phyloP scores from a whole-genome alignment of 306 rosid species.

The Acacia crassicarpa region DNA sequence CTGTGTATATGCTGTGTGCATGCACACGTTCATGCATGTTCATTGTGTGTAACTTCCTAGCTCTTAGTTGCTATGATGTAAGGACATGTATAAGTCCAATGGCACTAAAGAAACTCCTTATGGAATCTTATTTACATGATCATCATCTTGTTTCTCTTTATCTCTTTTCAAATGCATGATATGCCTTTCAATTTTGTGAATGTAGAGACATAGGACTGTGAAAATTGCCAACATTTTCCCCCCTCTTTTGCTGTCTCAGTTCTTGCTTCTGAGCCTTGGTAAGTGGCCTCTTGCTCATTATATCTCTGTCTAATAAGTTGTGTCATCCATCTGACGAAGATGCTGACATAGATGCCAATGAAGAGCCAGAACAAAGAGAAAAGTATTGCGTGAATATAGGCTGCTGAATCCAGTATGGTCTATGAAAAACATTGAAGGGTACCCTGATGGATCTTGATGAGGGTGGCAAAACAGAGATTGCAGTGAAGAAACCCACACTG shows the following conservation, averaged over 20 bases:
- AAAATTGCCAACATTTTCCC: neutral
- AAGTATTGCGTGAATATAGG: neutral
- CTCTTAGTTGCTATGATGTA: no score
- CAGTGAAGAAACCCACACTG: neutral
- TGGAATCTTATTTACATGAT: no score
- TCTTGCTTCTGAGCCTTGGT: neutral
- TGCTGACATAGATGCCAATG: neutral
- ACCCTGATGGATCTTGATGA: neutral
- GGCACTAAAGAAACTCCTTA: no score
- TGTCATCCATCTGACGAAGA: neutral
- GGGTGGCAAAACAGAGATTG: neutral
- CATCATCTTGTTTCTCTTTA: neutral
- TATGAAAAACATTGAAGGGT: neutral
- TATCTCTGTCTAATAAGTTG: neutral
- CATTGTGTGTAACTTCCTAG: no score
- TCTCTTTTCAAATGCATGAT: neutral
- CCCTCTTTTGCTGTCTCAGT: neutral
- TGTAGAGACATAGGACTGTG: neutral
- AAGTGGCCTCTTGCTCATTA: neutral
- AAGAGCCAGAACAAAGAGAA: neutral
- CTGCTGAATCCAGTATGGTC: neutral
- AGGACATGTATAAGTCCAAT: no score
- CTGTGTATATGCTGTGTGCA: no score
- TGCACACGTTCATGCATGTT: no score
- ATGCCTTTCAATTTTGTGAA: neutral